These are phyloP conservation scores for Xylaria curta DNA, from an alignment of 495 filamentous ascomycete species.

Conservation along the genomic window DNA sequence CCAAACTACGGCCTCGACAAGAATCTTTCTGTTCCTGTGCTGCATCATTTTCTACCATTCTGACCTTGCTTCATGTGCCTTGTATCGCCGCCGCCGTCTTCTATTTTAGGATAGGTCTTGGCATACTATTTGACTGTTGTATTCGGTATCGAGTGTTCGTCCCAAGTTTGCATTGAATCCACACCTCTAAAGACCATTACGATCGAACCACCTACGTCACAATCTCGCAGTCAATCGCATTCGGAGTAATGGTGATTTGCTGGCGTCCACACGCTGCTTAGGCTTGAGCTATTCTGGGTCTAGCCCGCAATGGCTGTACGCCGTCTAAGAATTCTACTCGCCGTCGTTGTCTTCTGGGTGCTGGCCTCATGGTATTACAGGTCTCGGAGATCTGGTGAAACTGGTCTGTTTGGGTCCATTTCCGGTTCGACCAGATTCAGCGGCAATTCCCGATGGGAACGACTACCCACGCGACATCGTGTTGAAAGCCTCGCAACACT, in stretches of 20 bases:
- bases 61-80: neutral
- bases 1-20: neutral
- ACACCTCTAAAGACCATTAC: neutral
- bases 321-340: constrained; percentile 37
- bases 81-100: neutral
- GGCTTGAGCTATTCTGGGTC: constrained; percentile 6
- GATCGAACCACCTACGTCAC: constrained; percentile 2
- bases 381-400: constrained; percentile 30
- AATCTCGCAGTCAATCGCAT: constrained; percentile 4
- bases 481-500: constrained; percentile 69
- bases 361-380: constrained; percentile 41
- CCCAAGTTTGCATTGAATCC: neutral
- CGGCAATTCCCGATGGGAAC: constrained; percentile 32
- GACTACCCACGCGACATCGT: constrained; percentile 50
- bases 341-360: constrained; percentile 37
- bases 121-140: neutral
- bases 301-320: constrained; percentile 37
- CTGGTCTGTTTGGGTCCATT: constrained; percentile 23
- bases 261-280: neutral
- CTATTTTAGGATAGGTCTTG: neutral
- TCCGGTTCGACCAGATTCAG: constrained; percentile 19
- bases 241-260: constrained; percentile 18
- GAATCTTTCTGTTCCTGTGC: neutral
- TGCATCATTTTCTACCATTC: neutral
- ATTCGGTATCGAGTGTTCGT: neutral